Conservation (phyloP, 1,284 basidiomycete genomes). For the Cutaneotrichosporon daszewskae region DNA sequence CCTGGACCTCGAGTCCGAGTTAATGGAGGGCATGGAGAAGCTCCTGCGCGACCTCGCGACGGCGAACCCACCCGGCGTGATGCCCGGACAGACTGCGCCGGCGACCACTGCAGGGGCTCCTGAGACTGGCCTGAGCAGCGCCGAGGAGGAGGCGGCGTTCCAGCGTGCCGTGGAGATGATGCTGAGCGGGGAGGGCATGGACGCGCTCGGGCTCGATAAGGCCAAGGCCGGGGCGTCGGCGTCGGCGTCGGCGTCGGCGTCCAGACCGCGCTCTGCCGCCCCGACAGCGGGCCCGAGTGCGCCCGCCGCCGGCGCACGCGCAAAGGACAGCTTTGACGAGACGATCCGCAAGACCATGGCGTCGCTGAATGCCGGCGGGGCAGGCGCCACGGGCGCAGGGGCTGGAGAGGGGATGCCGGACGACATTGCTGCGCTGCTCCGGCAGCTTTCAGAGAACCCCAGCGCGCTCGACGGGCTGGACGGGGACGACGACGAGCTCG, state of each 20-base stretch:
- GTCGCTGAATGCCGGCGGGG: constrained; percentile 57
- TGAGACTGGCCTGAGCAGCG: constrained; percentile 23
- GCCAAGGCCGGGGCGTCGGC: not conserved
- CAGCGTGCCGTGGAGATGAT: constrained; percentile 70
- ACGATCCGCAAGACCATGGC: constrained; percentile 76
- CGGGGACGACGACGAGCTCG: constrained; percentile 57
- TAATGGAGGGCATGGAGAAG: constrained; percentile 77
- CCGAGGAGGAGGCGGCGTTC: constrained; percentile 51
- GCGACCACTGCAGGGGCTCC: too few relatives aligned
- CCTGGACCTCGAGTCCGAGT: constrained; percentile 60
- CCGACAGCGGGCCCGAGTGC: not conserved
- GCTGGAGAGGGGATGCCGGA: constrained; percentile 21
- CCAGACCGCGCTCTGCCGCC: constrained; percentile 1
- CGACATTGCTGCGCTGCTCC: constrained; percentile 32
- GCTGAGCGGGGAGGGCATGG: constrained; percentile 61
- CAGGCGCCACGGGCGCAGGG: constrained; percentile 24
- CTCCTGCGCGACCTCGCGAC: constrained; percentile 64
- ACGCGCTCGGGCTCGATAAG: constrained; percentile 49
- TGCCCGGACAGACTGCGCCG: not conserved
- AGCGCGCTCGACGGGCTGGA: constrained; percentile 48
- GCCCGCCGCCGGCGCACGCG: constrained; percentile 8
- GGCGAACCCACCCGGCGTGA: constrained; percentile 34
- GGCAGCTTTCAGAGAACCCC: constrained; percentile 50
- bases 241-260: not conserved
- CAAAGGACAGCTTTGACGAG: constrained; percentile 57